Conservation (phyloP, 2,329 filamentous ascomycete species). For the Diaporthe sp. region DNA sequence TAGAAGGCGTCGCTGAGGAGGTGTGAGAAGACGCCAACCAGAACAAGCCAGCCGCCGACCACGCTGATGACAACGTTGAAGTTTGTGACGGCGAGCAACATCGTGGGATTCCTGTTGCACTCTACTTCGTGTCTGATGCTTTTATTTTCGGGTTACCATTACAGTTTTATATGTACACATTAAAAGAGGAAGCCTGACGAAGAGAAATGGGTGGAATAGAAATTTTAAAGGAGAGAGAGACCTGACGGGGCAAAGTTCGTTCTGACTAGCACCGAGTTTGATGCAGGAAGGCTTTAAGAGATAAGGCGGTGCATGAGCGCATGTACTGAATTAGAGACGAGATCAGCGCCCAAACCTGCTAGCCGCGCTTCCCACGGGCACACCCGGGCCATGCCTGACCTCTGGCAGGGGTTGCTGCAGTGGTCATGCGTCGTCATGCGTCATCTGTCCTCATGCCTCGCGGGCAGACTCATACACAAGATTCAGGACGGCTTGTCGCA, state of each 20-base stretch:
- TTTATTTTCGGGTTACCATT: no score
- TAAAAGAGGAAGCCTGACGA: not conserved
- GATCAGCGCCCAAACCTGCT: not conserved
- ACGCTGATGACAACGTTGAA: constrained; percentile 89
- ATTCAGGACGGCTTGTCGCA: not conserved
- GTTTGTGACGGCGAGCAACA: constrained; percentile 63
- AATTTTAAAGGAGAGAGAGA: no score
- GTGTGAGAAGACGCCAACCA: constrained; percentile 92
- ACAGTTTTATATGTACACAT: not conserved
- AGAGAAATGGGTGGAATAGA: not conserved
- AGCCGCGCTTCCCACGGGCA: constrained; percentile 12
- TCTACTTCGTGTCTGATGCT: not conserved
- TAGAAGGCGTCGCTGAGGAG: constrained; percentile 92
- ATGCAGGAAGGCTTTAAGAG: not conserved
- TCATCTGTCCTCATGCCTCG: not conserved
- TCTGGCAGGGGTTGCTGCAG: not conserved
- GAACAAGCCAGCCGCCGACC: constrained; percentile 86
- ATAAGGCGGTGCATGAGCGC: not conserved
- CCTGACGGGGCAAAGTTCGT: not conserved
- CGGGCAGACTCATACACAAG: not conserved
- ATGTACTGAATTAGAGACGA: not conserved
- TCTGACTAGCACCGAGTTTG: not conserved
- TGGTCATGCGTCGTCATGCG: not conserved
- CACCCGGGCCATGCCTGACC: not conserved
- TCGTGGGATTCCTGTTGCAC: not conserved